Evolutionary conservation across 257 asterid genomes (phyloP), one percentile per base, ranked within the genome.

Genomic region (Ilex aquifolium): DNA sequence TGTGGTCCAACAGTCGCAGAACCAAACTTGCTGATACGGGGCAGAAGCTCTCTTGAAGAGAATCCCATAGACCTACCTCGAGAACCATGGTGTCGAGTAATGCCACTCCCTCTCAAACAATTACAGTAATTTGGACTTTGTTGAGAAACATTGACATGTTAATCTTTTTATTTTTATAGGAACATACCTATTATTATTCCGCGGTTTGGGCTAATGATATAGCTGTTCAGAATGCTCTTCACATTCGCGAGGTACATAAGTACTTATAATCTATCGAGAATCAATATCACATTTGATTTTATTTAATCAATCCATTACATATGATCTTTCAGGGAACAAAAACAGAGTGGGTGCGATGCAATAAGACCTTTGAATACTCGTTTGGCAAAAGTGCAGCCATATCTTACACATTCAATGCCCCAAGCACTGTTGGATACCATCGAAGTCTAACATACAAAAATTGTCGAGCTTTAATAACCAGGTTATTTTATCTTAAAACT

Each of bases 71-170:
- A 62, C 54, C 63, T 63, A 48, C 31, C 29, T 31, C 59, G 2
- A 44, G 44, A 17, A 17, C 32, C 65, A 12, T 57, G 81, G 81
- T 72, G 72, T 46, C 66, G 72, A 13, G 81, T 76, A 76, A 76
- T 57, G 12, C 13, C 44, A 55, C 50, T 32, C 44, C 3, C 31
- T 15, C 10, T 44, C 2, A 31, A 13, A 17, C 30, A 21, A 29
- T 52, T 17, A 21, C 27, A 21, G 27, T 10, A n/a, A 15, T 42
- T 8, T n/a, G 10, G 32, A 30, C 46, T 52, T 40, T 32, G 44
- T 21, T 8, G 42, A 36, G 42, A 8, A 36, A 21, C 27, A 21
- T 21, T 21, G 27, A 21, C 27, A 21, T 21, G 27, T 21, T 21
- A 21, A 21, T 21, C 11, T 14, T 9, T 52, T 27, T 40, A 2